These are phyloP conservation scores for Scytalidium sp. DNA, from an alignment of 2,329 filamentous ascomycete genomes.

Conservation along the genomic window DNA sequence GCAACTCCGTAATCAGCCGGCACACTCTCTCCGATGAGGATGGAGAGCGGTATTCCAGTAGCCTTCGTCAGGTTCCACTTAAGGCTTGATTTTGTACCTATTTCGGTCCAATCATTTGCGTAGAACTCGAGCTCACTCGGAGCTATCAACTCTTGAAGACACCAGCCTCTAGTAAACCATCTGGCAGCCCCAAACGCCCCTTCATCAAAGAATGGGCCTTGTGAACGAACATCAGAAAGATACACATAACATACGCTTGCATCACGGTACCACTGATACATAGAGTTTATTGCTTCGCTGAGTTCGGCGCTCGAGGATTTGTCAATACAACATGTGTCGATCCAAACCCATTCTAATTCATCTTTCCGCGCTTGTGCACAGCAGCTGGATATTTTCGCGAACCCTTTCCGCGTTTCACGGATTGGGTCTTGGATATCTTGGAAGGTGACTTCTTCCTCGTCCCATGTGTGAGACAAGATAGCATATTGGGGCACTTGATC, in stretches of 20 bases:
- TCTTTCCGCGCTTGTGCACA: not conserved
- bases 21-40: no score
- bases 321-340: constrained; percentile 14
- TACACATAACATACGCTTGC: constrained; percentile 12
- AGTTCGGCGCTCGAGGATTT: constrained; percentile 12
- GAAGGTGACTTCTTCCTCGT: constrained; percentile 24
- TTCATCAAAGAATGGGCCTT: not conserved
- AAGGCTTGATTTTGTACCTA: not conserved
- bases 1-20: no score
- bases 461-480: constrained; percentile 31
- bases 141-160: constrained; percentile 13
- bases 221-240: constrained; percentile 6
- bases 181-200: no score
- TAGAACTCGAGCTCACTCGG: not conserved
- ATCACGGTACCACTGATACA: constrained; percentile 12
- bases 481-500: constrained; percentile 21
- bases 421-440: constrained; percentile 20
- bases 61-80: no score
- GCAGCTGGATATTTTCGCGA: constrained; percentile 6
- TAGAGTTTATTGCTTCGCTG: no score
- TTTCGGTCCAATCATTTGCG: not conserved
- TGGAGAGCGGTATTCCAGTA: no score
- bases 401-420: constrained; percentile 13
- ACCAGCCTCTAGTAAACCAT: constrained; percentile 13
- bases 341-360: constrained; percentile 6